A percentile compares a stretch with the other conserved stretches of the same genome.
Conservation (phyloP, 2,329 filamentous ascomycete species). For the Zymoseptoria ardabiliae region DNA sequence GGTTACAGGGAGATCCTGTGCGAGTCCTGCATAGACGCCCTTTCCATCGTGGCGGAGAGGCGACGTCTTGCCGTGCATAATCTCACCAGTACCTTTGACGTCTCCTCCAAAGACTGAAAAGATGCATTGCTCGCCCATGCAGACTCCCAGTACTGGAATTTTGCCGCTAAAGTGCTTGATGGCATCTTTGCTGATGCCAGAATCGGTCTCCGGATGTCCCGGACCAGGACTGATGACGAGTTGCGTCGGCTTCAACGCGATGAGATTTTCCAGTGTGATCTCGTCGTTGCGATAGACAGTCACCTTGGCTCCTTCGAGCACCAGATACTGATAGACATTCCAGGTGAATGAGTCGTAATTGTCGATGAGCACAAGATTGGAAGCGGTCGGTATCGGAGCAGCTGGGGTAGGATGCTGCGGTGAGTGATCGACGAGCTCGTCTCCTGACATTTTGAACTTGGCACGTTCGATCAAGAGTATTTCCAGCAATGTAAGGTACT, state of each 20-base stretch:
- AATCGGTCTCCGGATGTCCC: constrained; percentile 84
- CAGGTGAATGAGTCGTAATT: constrained; percentile 99
- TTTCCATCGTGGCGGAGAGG: constrained; percentile 80
- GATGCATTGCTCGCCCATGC: constrained; percentile 99
- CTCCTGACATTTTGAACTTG: constrained; percentile 17
- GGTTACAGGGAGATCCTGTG: constrained; percentile 77
- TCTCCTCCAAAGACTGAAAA: constrained; percentile 87
- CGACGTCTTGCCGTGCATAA: constrained; percentile 94
- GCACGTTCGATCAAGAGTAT: background rate
- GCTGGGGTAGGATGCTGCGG: constrained; percentile 74
- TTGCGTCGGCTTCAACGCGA: constrained; percentile 80
- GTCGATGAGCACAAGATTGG: constrained; percentile 91
- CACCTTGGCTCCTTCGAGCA: constrained; percentile 88
- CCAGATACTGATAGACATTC: constrained; percentile 98
- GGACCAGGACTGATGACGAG: constrained; percentile 92
- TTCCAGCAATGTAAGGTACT: background rate
- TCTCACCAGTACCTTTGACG: constrained; percentile 89
- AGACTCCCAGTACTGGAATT: constrained; percentile 93
- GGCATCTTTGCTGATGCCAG: constrained; percentile 85
- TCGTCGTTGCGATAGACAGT: constrained; percentile 90
- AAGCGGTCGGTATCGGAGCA: constrained; percentile 66
- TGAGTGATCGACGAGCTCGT: constrained; percentile 67
- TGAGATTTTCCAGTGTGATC: constrained; percentile 74
- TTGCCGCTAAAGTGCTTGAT: constrained; percentile 90
- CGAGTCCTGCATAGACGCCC: constrained; percentile 80